Evolutionary conservation across 176 grass and related monocot genomes (phyloP).

Genomic region (Oryza australiensis): DNA sequence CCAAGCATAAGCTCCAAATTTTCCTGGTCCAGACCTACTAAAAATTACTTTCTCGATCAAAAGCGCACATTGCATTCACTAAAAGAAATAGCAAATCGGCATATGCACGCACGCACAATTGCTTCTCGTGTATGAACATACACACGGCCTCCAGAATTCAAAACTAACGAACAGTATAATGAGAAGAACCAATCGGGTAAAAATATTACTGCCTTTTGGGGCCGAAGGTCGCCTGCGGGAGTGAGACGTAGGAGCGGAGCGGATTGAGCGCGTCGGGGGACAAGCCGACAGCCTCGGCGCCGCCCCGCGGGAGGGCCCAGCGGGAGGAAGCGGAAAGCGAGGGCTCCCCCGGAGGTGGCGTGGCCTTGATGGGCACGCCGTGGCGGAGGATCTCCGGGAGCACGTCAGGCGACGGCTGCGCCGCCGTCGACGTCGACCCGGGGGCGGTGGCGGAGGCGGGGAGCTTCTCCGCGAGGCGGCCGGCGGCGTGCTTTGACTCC

Average conservation of each 20-base stretch:
- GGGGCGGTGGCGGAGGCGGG: slow-evolving; percentile 19
- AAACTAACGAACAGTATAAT: neutral
- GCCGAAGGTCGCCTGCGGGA: slow-evolving; percentile 89
- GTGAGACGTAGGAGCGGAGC: slow-evolving; percentile 65
- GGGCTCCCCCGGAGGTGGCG: slow-evolving; percentile 25
- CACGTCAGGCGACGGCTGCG: slow-evolving; percentile 54
- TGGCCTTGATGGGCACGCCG: slow-evolving; percentile 59
- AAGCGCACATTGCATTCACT: neutral
- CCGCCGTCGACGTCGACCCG: neutral
- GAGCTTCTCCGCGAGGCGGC: slow-evolving; percentile 70
- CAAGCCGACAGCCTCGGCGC: slow-evolving; percentile 12
- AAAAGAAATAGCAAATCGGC: neutral
- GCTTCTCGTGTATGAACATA: neutral
- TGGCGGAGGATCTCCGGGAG: slow-evolving; percentile 92
- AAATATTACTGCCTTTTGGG: slow-evolving; percentile 56
- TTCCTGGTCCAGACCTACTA: neutral
- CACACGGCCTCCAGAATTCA: neutral
- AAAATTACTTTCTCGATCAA: neutral
- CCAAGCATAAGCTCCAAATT: neutral
- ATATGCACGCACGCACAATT: neutral
- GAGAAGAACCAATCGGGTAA: neutral
- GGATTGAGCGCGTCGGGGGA: slow-evolving; percentile 64
- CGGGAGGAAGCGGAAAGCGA: slow-evolving; percentile 56
- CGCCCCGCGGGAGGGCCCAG: slow-evolving; percentile 43
- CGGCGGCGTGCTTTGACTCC: slow-evolving; percentile 72